phyloP scores from a whole-genome alignment of 306 rosid genomes.

The Acacia acuminata region DNA sequence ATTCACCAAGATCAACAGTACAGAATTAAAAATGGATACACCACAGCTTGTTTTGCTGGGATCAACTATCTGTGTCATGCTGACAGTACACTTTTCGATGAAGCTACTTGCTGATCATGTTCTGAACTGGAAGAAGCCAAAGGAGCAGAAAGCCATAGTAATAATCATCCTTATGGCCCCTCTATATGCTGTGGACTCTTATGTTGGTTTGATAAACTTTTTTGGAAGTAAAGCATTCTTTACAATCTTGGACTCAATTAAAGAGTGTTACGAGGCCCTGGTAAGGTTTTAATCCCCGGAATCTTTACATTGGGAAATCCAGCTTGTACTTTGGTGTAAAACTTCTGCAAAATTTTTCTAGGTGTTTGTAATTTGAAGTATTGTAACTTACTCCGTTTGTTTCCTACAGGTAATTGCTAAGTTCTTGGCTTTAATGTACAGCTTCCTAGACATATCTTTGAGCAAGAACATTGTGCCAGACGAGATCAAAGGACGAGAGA shows the following conservation, averaged over 20 bases:
- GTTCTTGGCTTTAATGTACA: constrained; percentile 82
- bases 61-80: constrained; percentile 65
- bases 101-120: constrained; percentile 78
- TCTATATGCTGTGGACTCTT: constrained; percentile 71
- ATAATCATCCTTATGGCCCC: constrained; percentile 89
- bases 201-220: constrained; percentile 79
- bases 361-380: background rate
- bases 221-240: constrained; percentile 75
- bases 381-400: constrained; percentile 7
- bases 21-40: constrained; percentile 52
- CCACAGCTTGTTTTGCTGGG: constrained; percentile 58
- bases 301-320: background rate
- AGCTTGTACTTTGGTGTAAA: background rate
- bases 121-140: constrained; percentile 81
- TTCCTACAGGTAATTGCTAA: constrained; percentile 78
- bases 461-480: constrained; percentile 79
- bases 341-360: background rate
- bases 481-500: constrained; percentile 82
- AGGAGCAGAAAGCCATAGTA: constrained; percentile 84
- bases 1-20: constrained; percentile 30
- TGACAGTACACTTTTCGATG: constrained; percentile 70
- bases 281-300: constrained; percentile 41
- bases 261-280: constrained; percentile 90
- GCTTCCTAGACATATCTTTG: constrained; percentile 75
- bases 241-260: constrained; percentile 69